phyloP scores from a whole-genome alignment of 306 rosid genomes.

The Clitoria ternatea region DNA sequence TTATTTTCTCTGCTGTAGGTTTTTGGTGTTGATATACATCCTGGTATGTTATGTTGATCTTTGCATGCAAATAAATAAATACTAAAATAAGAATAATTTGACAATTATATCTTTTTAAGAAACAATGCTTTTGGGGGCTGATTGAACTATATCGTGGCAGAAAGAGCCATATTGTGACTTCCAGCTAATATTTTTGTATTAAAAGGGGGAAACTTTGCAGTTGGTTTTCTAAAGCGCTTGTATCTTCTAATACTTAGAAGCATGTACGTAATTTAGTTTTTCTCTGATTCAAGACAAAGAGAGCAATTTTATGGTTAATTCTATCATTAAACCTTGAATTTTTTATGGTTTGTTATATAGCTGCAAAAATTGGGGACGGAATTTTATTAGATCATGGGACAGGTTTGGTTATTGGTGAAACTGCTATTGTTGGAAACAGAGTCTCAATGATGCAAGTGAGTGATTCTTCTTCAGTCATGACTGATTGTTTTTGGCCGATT shows the following conservation, averaged over 20 bases:
- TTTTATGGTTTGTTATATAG: constrained; percentile 25
- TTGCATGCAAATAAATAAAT: not conserved
- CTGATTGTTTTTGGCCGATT: not conserved
- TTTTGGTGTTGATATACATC: constrained; percentile 74
- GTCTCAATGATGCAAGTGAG: constrained; percentile 83
- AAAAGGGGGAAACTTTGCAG: no score
- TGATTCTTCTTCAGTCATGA: not conserved
- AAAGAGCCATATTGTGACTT: not conserved
- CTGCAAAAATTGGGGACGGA: constrained; percentile 76
- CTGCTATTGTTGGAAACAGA: constrained; percentile 69
- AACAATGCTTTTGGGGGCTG: not conserved
- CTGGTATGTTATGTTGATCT: constrained; percentile 43
- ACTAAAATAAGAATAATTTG: not conserved
- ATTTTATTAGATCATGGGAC: constrained; percentile 77
- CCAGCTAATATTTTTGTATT: not conserved
- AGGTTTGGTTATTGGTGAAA: constrained; percentile 83
- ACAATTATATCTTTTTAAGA: not conserved
- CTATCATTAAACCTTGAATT: not conserved
- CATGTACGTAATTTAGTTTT: not conserved
- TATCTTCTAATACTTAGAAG: not conserved
- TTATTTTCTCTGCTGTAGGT: constrained; percentile 44
- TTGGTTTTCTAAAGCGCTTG: not conserved
- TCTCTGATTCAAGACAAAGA: not conserved
- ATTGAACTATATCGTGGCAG: not conserved
- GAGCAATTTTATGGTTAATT: not conserved